Conservation (phyloP, 2,329 filamentous ascomycete species). For the Madurella mycetomatis region DNA sequence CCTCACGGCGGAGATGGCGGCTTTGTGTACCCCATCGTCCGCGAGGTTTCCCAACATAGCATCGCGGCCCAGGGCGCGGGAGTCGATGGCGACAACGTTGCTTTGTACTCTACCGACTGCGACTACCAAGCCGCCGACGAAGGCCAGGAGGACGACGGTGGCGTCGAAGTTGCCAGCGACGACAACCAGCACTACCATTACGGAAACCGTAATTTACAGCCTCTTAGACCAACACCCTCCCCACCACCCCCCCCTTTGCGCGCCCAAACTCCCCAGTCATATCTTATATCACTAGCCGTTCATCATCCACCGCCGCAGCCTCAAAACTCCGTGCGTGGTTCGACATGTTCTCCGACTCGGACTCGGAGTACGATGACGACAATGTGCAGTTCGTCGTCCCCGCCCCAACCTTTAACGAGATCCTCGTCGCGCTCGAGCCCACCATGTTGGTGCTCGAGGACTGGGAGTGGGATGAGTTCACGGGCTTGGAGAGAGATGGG, state of each 20-base stretch:
- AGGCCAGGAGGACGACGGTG: not conserved
- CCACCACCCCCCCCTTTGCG: too few species aligned
- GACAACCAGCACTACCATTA: too few species aligned
- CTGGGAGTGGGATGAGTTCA: not conserved
- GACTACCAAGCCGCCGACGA: not conserved
- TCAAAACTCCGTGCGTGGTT: slow-evolving; percentile 1
- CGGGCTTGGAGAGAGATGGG: not conserved
- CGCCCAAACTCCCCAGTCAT: not conserved
- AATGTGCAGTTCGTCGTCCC: not conserved
- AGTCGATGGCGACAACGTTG: too few species aligned
- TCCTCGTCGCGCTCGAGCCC: not conserved
- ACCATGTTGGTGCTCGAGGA: not conserved
- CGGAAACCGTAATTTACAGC: too few species aligned
- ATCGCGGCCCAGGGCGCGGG: too few species aligned
- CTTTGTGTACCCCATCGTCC: too few species aligned
- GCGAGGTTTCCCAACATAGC: too few species aligned
- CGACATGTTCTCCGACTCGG: not conserved
- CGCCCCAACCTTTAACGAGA: not conserved
- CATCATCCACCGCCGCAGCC: not conserved
- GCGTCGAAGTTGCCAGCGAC: too few species aligned
- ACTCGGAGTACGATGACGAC: not conserved
- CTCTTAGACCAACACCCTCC: too few species aligned
- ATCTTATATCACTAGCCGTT: not conserved
- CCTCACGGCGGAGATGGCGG: too few species aligned
- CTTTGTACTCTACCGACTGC: not conserved